A percentile compares a stretch with the other conserved stretches of the same genome.
Evolutionary conservation across 208 protist species (phyloP).

Genomic region (Trypanosoma lewisi): DNA sequence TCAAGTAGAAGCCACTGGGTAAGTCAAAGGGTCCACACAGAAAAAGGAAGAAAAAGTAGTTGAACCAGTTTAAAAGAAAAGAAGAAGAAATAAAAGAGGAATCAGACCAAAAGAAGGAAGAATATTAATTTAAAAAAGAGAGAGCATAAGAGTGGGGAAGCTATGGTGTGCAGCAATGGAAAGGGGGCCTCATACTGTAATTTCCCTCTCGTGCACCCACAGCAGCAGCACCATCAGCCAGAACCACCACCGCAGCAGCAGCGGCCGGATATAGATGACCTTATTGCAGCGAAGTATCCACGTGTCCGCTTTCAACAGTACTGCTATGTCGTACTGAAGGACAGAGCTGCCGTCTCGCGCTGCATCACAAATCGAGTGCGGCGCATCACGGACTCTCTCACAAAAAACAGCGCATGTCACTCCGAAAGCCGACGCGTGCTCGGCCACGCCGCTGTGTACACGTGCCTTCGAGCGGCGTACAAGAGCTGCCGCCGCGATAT

Average conservation of each 20-base stretch:
- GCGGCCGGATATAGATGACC: background rate
- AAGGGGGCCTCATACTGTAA: background rate
- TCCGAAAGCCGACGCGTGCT: constrained; percentile 21
- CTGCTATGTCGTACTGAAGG: background rate
- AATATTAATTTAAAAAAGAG: background rate
- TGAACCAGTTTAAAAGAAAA: no score
- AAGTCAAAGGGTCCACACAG: background rate
- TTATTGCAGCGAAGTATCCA: background rate
- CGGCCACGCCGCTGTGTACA: constrained; percentile 31
- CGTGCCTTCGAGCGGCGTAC: constrained; percentile 28
- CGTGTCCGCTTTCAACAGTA: background rate
- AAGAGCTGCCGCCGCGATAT: constrained; percentile 12
- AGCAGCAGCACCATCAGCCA: background rate
- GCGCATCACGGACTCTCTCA: background rate
- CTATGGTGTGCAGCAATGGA: background rate
- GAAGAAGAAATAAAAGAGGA: background rate
- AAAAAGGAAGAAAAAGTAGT: constrained; percentile 1
- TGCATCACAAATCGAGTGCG: background rate
- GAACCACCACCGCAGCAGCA: background rate
- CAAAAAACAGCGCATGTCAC: background rate
- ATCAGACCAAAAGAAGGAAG: background rate
- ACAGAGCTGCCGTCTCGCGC: background rate
- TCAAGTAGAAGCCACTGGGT: no score
- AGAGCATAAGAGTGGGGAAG: background rate
- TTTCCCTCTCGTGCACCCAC: background rate